phyloP scores from a whole-genome alignment of 495 filamentous ascomycete genomes.

The Paragyromitra xinjiangensis region DNA sequence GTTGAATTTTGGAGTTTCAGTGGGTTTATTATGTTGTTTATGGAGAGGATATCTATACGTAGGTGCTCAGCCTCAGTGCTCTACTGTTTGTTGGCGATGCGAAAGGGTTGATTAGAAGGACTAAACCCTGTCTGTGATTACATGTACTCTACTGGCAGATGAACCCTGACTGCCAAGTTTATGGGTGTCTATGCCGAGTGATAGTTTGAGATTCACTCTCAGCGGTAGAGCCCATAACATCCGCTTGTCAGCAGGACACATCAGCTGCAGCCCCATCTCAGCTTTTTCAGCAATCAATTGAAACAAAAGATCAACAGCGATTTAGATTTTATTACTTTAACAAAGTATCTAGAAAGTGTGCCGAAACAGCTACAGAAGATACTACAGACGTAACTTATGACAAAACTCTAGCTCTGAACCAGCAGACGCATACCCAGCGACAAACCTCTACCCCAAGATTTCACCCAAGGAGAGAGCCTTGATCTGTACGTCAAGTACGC shows the following conservation, averaged over 20 bases:
- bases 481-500: neutral
- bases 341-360: neutral
- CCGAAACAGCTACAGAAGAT: neutral
- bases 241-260: too few species aligned
- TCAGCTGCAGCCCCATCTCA: too few species aligned
- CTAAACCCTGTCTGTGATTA: neutral
- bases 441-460: neutral
- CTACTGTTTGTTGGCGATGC: too few species aligned
- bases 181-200: neutral
- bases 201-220: neutral
- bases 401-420: neutral
- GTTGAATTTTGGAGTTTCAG: too few species aligned
- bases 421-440: neutral
- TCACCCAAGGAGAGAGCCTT: neutral
- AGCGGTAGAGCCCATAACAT: too few species aligned
- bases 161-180: neutral
- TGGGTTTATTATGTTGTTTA: too few species aligned
- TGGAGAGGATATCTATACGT: too few species aligned
- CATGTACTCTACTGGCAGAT: neutral
- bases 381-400: neutral
- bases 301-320: neutral
- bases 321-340: neutral
- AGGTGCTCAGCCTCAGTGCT: too few species aligned
- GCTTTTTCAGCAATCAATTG: too few species aligned
- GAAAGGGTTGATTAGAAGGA: too few species aligned